phyloP scores from a whole-genome alignment of 2,329 filamentous ascomycete genomes.

The Ambrosiella xylebori region DNA sequence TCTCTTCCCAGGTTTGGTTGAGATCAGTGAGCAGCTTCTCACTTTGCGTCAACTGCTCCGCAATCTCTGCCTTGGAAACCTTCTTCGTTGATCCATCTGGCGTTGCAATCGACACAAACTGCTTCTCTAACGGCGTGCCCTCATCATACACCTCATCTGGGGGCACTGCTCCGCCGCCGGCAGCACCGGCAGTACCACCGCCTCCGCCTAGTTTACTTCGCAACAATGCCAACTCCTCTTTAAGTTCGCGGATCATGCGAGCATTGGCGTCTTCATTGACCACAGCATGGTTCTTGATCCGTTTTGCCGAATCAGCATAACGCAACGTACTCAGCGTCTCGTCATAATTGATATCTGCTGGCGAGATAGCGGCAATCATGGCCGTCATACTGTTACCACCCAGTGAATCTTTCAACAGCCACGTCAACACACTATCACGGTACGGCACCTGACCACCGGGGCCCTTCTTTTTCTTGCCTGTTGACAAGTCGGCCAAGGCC shows the following conservation, averaged over 20 bases:
- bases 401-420: conserved; percentile 89
- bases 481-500: conserved; percentile 76
- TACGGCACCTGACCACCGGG: conserved; percentile 71
- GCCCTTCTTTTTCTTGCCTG: conserved; percentile 66
- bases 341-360: conserved; percentile 97
- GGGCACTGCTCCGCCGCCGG: conserved; percentile 33
- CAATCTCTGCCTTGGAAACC: conserved; percentile 95
- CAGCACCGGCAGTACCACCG: conserved; percentile 25
- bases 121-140: conserved; percentile 81
- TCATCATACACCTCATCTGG: conserved; percentile 78
- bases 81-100: conserved; percentile 77
- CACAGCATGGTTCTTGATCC: conserved; percentile 99
- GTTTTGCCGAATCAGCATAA: conserved; percentile 93
- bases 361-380: conserved; percentile 98
- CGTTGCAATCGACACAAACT: conserved; percentile 86
- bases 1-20: conserved; percentile 98
- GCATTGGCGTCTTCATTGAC: conserved; percentile 98
- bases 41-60: conserved; percentile 86
- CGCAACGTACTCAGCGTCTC: conserved; percentile 89
- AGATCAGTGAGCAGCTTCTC: conserved; percentile 92
- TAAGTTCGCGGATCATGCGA: conserved; percentile 94
- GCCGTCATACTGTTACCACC: conserved; percentile 98
- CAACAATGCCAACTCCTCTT: conserved; percentile 77
- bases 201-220: conserved; percentile 60
- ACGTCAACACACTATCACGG: conserved; percentile 89